Percentiles rank a stretch among this genome's conserved stretches.
Evolutionary conservation across 2,329 filamentous ascomycete species (phyloP).

Genomic region (Aspergillus bombycis): DNA sequence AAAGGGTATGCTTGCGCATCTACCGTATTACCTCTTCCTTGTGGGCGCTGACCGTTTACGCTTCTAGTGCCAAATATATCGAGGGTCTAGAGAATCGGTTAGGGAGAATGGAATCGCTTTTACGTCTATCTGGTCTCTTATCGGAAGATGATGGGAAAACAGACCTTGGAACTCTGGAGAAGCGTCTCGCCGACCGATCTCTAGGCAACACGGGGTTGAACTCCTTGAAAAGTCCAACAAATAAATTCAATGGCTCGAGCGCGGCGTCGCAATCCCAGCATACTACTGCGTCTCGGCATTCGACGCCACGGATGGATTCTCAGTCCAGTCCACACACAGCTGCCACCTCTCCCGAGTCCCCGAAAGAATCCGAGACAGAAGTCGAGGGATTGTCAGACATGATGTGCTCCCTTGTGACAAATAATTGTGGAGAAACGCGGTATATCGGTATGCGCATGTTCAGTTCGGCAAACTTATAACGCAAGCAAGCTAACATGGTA

Average conservation of each 20-base stretch:
- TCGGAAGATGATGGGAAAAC: conserved; percentile 84
- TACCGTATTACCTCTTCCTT: not conserved
- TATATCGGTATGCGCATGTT: conserved; percentile 75
- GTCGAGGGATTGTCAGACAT: conserved; percentile 91
- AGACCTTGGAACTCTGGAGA: conserved; percentile 86
- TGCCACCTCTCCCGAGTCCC: conserved; percentile 56
- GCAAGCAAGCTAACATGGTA: conserved; percentile 14
- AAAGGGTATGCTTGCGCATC: conserved; percentile 72
- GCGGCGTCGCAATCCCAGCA: conserved; percentile 34
- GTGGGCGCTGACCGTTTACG: conserved; percentile 20
- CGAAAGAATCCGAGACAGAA: conserved; percentile 64
- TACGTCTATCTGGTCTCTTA: conserved; percentile 83
- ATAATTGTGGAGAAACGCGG: conserved; percentile 89
- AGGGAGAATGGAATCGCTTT: conserved; percentile 90
- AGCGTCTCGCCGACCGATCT: conserved; percentile 62
- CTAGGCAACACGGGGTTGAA: conserved; percentile 34
- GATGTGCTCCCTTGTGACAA: conserved; percentile 98
- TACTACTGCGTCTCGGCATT: conserved; percentile 43
- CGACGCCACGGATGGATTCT: conserved; percentile 51
- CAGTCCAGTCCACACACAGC: conserved; percentile 55
- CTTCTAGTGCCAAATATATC: conserved; percentile 86
- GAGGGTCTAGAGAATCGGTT: conserved; percentile 93
- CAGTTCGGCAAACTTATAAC: not conserved
- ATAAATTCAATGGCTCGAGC: conserved; percentile 30
- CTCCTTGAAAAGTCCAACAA: conserved; percentile 39